phyloP scores from a whole-genome alignment of 2,329 filamentous ascomycete genomes.

The Alternaria sp. region DNA sequence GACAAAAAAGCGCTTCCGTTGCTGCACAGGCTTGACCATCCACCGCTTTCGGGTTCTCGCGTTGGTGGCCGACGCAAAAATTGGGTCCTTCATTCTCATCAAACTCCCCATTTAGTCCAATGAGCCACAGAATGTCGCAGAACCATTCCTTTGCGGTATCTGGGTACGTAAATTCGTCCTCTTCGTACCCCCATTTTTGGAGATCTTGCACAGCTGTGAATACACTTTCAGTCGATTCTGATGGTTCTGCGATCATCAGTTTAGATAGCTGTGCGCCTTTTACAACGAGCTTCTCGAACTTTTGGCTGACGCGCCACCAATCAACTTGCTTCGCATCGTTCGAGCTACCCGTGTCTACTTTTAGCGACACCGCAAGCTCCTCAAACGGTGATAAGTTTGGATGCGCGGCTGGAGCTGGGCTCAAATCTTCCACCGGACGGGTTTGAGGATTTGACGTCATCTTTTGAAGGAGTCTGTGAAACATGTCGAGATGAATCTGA shows the following conservation, averaged over 20 bases:
- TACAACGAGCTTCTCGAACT: background rate
- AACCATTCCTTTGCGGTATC: background rate
- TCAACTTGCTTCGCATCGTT: background rate
- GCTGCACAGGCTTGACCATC: background rate
- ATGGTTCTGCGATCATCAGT: background rate
- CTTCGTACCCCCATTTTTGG: background rate
- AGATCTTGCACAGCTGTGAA: background rate
- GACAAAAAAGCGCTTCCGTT: background rate
- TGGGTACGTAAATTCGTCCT: background rate
- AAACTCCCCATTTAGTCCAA: background rate
- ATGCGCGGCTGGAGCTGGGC: background rate
- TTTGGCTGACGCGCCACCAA: background rate
- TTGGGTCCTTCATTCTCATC: background rate
- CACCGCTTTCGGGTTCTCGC: background rate
- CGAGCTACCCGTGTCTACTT: background rate
- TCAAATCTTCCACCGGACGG: background rate
- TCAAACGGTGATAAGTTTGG: background rate
- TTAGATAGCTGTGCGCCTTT: background rate
- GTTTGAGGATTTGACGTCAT: background rate
- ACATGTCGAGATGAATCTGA: background rate
- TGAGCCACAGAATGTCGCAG: background rate
- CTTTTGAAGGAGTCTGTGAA: background rate
- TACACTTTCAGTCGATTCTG: background rate
- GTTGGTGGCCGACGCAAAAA: background rate
- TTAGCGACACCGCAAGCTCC: background rate